Evolutionary conservation across 495 filamentous ascomycete genomes (phyloP).

Genomic region (Podospora conica): DNA sequence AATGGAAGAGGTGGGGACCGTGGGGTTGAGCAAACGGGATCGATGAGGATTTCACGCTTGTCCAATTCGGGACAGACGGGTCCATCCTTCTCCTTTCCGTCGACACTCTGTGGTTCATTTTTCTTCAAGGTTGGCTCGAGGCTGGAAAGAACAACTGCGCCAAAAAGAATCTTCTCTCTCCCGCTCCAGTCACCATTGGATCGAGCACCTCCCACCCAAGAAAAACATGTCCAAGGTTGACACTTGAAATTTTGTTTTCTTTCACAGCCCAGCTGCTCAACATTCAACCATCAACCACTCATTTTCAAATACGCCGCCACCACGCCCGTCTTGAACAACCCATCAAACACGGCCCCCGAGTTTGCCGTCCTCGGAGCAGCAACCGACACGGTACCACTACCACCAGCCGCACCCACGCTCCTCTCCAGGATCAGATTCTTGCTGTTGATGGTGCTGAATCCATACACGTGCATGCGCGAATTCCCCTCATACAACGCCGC

Average conservation of each 20-base stretch:
- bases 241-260: no score
- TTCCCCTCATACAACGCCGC: conserved; percentile 33
- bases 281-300: not conserved
- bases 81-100: no score
- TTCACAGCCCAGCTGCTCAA: not conserved
- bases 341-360: conserved; percentile 7
- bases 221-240: not conserved
- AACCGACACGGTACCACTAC: not conserved
- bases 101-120: no score
- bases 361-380: conserved; percentile 4
- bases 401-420: not conserved
- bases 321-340: conserved; percentile 2
- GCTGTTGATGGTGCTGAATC: conserved; percentile 38
- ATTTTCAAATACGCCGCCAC: conserved; percentile 13
- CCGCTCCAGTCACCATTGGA: no score
- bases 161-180: no score
- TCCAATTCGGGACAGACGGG: not conserved
- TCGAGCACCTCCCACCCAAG: no score
- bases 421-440: conserved; percentile 37
- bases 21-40: no score
- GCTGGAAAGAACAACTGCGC: not conserved
- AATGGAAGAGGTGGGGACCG: not conserved
- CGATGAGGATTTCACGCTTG: not conserved
- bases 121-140: no score
- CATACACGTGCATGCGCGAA: conserved; percentile 41